Evolutionary conservation across 768 basidiomycete species (phyloP).

Genomic region (Pholiota microspora): DNA sequence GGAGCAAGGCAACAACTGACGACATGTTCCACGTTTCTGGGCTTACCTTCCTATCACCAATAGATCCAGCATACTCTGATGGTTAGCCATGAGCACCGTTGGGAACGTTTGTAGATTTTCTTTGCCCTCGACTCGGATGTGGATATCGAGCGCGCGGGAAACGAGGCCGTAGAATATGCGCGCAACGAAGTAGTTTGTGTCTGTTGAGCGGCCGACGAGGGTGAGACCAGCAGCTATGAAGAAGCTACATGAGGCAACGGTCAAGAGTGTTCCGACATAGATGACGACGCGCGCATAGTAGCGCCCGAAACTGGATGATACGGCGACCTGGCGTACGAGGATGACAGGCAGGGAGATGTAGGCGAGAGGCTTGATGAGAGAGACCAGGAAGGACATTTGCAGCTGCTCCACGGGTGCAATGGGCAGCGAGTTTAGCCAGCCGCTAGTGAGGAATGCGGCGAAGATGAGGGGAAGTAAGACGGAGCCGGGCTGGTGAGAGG

Average conservation of each 20-base stretch:
- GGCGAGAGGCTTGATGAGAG: conserved; percentile 67
- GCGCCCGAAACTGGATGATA: conserved; percentile 56
- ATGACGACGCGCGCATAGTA: conserved; percentile 74
- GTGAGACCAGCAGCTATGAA: conserved; percentile 65
- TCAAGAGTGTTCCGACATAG: conserved; percentile 69
- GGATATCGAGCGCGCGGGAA: conserved; percentile 60
- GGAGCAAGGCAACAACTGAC: not conserved
- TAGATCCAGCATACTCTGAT: conserved; percentile 93
- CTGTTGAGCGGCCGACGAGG: conserved; percentile 65
- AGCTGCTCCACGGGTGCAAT: not conserved
- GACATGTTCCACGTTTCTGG: not conserved
- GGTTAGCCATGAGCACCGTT: conserved; percentile 80
- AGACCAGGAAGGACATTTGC: conserved; percentile 69
- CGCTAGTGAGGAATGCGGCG: conserved; percentile 1
- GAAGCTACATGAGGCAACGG: conserved; percentile 72
- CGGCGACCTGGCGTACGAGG: conserved; percentile 58
- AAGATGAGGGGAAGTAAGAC: not conserved
- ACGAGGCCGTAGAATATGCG: conserved; percentile 76
- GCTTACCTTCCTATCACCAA: conserved; percentile 76
- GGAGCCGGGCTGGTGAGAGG: not conserved
- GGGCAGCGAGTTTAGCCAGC: conserved; percentile 1
- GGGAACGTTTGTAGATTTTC: conserved; percentile 76
- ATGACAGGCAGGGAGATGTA: conserved; percentile 75
- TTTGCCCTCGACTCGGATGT: conserved; percentile 80
- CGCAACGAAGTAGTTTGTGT: conserved; percentile 83